These are phyloP conservation scores for Gamarada debralockiae DNA, from an alignment of 495 filamentous ascomycete species.

Conservation along the genomic window DNA sequence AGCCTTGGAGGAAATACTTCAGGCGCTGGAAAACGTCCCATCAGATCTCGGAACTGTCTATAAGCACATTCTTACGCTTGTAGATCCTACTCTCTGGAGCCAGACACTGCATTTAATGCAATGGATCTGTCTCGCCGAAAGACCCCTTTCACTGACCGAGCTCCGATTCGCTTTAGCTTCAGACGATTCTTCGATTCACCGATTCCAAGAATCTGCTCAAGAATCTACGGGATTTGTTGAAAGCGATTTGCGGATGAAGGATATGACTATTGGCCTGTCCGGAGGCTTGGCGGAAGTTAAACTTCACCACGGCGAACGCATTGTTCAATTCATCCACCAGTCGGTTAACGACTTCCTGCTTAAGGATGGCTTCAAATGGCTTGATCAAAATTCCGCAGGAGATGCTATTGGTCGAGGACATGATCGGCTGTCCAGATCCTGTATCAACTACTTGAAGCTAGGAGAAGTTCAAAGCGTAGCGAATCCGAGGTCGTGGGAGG, in stretches of 20 bases:
- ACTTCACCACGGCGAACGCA: not conserved
- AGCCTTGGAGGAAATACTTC: slow-evolving; percentile 10
- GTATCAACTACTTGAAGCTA: slow-evolving; percentile 14
- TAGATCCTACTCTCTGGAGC: slow-evolving; percentile 3
- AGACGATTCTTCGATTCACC: slow-evolving; percentile 2
- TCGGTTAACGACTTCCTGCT: slow-evolving; percentile 35
- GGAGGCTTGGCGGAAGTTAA: slow-evolving; percentile 28
- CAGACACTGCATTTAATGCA: slow-evolving; percentile 27
- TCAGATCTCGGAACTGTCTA: slow-evolving; percentile 26
- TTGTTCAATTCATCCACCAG: slow-evolving; percentile 38
- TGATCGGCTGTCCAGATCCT: slow-evolving; percentile 6
- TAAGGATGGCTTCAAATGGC: not conserved
- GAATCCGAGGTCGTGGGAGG: not conserved
- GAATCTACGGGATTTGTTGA: slow-evolving; percentile 7
- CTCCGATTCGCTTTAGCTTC: slow-evolving; percentile 31
- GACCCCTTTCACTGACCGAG: slow-evolving; percentile 28
- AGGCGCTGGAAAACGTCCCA: slow-evolving; percentile 19
- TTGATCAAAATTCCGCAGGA: not conserved
- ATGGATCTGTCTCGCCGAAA: slow-evolving; percentile 30
- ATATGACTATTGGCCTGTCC: slow-evolving; percentile 24
- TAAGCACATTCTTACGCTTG: slow-evolving; percentile 21
- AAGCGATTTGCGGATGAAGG: slow-evolving; percentile 19
- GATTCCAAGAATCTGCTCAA: slow-evolving; percentile 17
- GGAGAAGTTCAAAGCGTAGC: not conserved
- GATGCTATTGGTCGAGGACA: slow-evolving; percentile 10